Percentiles rank a stretch among this genome's conserved stretches.
phyloP scores from a whole-genome alignment of 768 basidiomycete species.

The Tulasnella sp. region DNA sequence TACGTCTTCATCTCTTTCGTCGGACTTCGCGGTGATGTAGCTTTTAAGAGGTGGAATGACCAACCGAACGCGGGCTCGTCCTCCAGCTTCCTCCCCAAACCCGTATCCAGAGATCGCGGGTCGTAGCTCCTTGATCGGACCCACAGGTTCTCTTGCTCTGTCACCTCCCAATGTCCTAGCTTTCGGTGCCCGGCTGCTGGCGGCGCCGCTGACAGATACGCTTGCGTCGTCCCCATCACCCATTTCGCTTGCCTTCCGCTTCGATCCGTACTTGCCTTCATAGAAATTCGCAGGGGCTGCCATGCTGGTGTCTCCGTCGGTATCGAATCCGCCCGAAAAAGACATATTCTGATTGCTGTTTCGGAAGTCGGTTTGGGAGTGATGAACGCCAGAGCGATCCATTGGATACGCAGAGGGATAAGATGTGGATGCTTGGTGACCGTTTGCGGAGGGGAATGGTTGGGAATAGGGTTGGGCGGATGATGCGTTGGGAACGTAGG shows the following conservation, averaged over 20 bases:
- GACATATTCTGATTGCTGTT: not conserved
- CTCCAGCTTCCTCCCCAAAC: constrained; percentile 14
- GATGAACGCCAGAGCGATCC: not conserved
- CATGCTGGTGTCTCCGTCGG: not conserved
- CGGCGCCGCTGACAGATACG: not conserved
- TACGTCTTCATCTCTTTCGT: constrained; percentile 46
- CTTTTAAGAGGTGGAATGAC: constrained; percentile 51
- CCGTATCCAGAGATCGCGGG: constrained; percentile 9
- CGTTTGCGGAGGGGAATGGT: not conserved
- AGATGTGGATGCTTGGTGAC: not conserved
- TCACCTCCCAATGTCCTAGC: constrained; percentile 60
- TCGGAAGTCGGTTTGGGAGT: not conserved
- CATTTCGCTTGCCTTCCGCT: constrained; percentile 11
- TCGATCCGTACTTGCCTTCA: not conserved
- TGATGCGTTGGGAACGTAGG: not conserved
- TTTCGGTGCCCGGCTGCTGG: constrained; percentile 22
- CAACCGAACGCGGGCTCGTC: constrained; percentile 28
- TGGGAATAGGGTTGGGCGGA: not conserved
- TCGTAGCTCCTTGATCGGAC: constrained; percentile 42
- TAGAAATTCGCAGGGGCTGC: not conserved
- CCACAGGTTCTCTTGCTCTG: constrained; percentile 36
- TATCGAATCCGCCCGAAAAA: not conserved
- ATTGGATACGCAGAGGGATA: not conserved
- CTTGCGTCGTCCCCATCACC: not conserved
- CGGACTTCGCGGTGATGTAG: constrained; percentile 44